Conservation (phyloP, 1,139 yeast species). For the Candida sanyaensis region DNA sequence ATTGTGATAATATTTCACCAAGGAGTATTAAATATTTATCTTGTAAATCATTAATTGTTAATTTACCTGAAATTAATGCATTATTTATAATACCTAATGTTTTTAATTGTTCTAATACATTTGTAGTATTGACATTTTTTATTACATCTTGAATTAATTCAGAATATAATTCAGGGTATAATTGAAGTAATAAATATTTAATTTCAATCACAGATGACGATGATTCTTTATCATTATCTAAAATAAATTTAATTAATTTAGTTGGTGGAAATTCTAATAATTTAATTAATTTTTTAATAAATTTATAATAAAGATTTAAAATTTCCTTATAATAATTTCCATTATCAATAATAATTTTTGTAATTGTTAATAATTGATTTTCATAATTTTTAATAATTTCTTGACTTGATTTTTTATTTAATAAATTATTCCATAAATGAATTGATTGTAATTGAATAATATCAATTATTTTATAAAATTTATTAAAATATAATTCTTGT, state of each 20-base stretch:
- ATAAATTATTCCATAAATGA: conserved; percentile 36
- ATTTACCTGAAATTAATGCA: conserved; percentile 10
- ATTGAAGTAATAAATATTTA: conserved; percentile 9
- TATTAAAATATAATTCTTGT: conserved; percentile 21
- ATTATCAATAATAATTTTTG: conserved; percentile 38
- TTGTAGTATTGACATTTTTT: conserved; percentile 1
- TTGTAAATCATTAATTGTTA: conserved; percentile 14
- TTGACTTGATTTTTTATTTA: conserved; percentile 20
- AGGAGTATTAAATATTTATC: conserved; percentile 19
- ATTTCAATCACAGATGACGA: conserved; percentile 4
- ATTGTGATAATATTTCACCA: conserved; percentile 8
- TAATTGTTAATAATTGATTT: conserved; percentile 18
- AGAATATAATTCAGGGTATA: neutral
- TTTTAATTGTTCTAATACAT: conserved; percentile 28
- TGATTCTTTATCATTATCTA: neutral
- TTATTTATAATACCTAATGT: conserved; percentile 27
- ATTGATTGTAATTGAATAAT: conserved; percentile 41
- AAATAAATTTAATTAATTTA: neutral
- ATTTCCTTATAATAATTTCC: conserved; percentile 39
- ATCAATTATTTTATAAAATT: conserved; percentile 25
- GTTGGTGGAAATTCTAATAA: conserved; percentile 2
- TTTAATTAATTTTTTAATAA: conserved; percentile 31
- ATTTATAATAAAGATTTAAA: conserved; percentile 26
- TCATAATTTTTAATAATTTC: conserved; percentile 12
- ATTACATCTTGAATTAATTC: conserved; percentile 1